phyloP scores from a whole-genome alignment of 2,329 filamentous ascomycete genomes.

The Hymenoscyphus infarciens region DNA sequence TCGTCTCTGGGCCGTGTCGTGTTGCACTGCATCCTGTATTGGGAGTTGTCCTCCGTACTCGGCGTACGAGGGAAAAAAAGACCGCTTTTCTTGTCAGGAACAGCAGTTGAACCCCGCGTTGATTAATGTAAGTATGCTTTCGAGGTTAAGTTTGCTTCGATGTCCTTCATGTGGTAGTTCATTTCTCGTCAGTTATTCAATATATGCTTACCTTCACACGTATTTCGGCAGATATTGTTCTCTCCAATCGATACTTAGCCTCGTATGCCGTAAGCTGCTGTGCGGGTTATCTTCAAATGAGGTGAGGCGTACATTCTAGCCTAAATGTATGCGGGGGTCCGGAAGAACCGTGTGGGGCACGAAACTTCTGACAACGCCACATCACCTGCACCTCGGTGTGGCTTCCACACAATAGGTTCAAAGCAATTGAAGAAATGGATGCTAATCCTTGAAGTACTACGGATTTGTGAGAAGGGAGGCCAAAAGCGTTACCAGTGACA shows the following conservation, averaged over 20 bases:
- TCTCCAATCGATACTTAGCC: not conserved
- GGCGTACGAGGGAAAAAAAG: not conserved
- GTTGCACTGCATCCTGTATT: not conserved
- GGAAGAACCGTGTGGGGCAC: not conserved
- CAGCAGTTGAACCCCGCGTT: not conserved
- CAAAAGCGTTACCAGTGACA: too few species aligned
- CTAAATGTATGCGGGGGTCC: not conserved
- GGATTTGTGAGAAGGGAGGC: too few species aligned
- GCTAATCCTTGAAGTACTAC: too few species aligned
- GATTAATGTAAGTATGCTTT: not conserved
- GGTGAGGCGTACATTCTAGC: not conserved
- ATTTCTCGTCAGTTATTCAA: not conserved
- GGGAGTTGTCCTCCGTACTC: not conserved
- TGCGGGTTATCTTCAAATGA: not conserved
- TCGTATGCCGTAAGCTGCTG: not conserved
- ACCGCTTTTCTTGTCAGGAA: not conserved
- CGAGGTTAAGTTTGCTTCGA: not conserved
- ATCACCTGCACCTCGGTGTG: too few species aligned
- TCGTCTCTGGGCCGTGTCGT: not conserved
- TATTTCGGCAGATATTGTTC: not conserved
- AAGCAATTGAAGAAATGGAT: too few species aligned
- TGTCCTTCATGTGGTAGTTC: not conserved
- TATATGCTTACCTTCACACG: not conserved
- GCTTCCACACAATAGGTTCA: too few species aligned
- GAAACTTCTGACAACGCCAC: too few species aligned